Percentiles rank a stretch among this genome's conserved stretches.
These are phyloP conservation scores for Angomonas desouzai DNA, from an alignment of 208 protist genomes.

Conservation along the genomic window DNA sequence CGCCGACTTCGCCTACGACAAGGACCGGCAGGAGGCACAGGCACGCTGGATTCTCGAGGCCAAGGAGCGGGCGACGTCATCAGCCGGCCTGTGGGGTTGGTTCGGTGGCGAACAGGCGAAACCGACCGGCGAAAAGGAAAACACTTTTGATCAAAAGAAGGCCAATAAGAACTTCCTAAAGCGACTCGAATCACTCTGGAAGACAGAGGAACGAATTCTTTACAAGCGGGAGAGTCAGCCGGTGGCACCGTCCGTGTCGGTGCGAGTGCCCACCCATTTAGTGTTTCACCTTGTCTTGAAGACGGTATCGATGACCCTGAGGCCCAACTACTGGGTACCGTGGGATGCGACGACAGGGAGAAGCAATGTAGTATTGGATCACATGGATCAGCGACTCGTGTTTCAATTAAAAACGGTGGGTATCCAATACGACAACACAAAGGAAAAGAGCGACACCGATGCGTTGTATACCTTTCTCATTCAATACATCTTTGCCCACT, in stretches of 20 bases:
- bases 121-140: not conserved
- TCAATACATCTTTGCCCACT: slow-evolving; percentile 24
- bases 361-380: slow-evolving; percentile 18
- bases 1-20: slow-evolving; percentile 52
- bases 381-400: slow-evolving; percentile 23
- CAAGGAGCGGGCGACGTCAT: not conserved
- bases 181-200: not conserved
- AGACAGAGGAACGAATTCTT: not conserved
- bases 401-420: slow-evolving; percentile 15
- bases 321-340: slow-evolving; percentile 17
- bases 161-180: not conserved
- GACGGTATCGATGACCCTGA: slow-evolving; percentile 6
- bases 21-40: slow-evolving; percentile 7
- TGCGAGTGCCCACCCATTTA: not conserved
- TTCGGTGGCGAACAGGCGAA: not conserved
- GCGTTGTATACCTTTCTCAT: slow-evolving; percentile 44
- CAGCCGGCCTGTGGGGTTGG: slow-evolving; percentile 9
- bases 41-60: slow-evolving; percentile 1
- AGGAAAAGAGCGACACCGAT: slow-evolving; percentile 22
- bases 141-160: not conserved
- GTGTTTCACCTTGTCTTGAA: slow-evolving; percentile 11
- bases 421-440: slow-evolving; percentile 16
- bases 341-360: not conserved
- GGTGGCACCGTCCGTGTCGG: not conserved
- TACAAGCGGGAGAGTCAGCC: not conserved